A percentile compares a stretch with the other conserved stretches of the same genome.
Conservation (phyloP, 106 monocot species). For the Dioscorea zingiberensis region DNA sequence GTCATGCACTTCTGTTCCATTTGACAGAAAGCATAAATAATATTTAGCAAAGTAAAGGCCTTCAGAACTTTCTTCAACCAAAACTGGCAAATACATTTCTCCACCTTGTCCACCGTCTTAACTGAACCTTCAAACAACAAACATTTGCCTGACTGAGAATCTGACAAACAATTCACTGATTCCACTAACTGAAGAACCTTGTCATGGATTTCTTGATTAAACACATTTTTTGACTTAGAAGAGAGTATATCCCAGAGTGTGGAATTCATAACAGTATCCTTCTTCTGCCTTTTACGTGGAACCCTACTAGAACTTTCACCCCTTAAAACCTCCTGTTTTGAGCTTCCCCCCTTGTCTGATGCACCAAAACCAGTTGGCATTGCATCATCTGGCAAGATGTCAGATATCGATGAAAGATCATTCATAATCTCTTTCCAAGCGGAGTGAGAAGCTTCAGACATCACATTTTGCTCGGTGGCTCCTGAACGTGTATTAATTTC, state of each 20-base stretch:
- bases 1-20: slow-evolving; percentile 33
- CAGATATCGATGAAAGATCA: slow-evolving; percentile 50
- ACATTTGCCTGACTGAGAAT: slow-evolving; percentile 27
- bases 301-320: slow-evolving; percentile 1
- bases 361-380: not conserved
- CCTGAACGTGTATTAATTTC: slow-evolving; percentile 1
- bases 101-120: not conserved
- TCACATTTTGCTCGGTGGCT: not conserved
- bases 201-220: slow-evolving; percentile 2
- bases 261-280: not conserved
- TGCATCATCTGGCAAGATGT: slow-evolving; percentile 3
- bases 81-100: slow-evolving; percentile 44
- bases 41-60: slow-evolving; percentile 59
- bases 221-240: slow-evolving; percentile 18
- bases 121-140: slow-evolving; percentile 31
- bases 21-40: slow-evolving; percentile 51
- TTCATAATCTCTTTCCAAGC: slow-evolving; percentile 74
- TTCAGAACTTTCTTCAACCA: slow-evolving; percentile 79
- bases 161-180: slow-evolving; percentile 38
- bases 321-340: not conserved
- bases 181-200: slow-evolving; percentile 26
- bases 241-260: slow-evolving; percentile 24
- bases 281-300: slow-evolving; percentile 5
- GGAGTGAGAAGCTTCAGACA: slow-evolving; percentile 28
- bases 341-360: not conserved